Evolutionary conservation across 495 filamentous ascomycete species (phyloP).

Genomic region (Penicillium cinerascens): DNA sequence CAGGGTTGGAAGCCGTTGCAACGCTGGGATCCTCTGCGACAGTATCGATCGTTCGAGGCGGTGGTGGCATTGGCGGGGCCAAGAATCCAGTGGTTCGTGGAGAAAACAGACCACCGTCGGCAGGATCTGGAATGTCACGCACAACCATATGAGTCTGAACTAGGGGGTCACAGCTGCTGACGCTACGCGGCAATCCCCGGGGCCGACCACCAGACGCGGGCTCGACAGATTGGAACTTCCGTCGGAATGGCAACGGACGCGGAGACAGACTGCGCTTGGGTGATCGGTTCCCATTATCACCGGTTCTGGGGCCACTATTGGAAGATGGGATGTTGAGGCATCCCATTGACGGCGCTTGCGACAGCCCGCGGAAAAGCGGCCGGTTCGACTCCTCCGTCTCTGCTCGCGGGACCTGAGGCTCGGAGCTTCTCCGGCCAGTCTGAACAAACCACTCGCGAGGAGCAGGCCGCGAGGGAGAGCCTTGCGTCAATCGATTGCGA

Average conservation of each 20-base stretch:
- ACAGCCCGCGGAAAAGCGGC: constrained; percentile 18
- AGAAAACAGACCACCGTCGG: constrained; percentile 43
- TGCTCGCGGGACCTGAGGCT: constrained; percentile 30
- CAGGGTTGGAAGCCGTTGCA: constrained; percentile 10
- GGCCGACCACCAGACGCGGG: constrained; percentile 16
- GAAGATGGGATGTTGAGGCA: constrained; percentile 31
- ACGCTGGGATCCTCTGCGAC: constrained; percentile 23
- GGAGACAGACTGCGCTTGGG: constrained; percentile 41
- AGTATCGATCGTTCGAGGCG: constrained; percentile 30
- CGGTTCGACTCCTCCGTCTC: constrained; percentile 17
- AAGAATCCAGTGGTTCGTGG: constrained; percentile 49
- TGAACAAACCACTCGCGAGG: constrained; percentile 36
- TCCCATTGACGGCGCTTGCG: constrained; percentile 27
- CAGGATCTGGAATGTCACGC: constrained; percentile 34
- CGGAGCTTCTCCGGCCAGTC: constrained; percentile 30
- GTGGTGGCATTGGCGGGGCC: constrained; percentile 32
- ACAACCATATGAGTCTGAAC: constrained; percentile 36
- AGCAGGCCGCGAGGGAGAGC: constrained; percentile 38
- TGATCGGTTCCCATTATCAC: constrained; percentile 26
- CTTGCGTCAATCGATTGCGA: constrained; percentile 39
- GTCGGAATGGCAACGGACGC: constrained; percentile 41
- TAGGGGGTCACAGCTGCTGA: constrained; percentile 29
- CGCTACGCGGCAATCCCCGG: constrained; percentile 17
- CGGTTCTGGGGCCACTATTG: constrained; percentile 28
- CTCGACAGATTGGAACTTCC: constrained; percentile 36